Conservation (phyloP, 139 green algal genomes). For the Auxenochlorella pyrenoidosa region DNA sequence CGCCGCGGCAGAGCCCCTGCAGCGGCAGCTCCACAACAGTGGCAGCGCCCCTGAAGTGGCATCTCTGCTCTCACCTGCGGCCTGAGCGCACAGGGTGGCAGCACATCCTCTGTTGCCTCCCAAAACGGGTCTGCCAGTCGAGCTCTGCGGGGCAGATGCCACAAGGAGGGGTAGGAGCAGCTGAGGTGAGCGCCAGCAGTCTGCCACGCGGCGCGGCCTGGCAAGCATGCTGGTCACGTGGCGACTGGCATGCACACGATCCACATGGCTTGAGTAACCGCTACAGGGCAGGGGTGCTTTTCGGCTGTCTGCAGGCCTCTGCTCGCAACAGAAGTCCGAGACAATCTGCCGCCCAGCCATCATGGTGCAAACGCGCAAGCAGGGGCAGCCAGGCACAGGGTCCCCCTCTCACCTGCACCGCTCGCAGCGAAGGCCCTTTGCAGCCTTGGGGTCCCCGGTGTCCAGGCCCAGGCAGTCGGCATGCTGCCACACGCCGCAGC, state of each 20-base stretch:
- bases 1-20: too few relatives aligned
- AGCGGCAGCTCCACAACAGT: not conserved
- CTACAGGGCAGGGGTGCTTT: too few relatives aligned
- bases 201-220: not conserved
- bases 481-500: conserved; percentile 83
- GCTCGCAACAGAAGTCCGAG: too few relatives aligned
- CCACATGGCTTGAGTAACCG: too few relatives aligned
- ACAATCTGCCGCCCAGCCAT: too few relatives aligned
- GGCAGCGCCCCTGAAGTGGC: not conserved
- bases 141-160: conserved; percentile 31
- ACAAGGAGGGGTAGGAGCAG: not conserved
- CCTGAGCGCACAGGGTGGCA: conserved; percentile 49
- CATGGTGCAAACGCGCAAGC: too few relatives aligned
- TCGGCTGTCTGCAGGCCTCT: too few relatives aligned
- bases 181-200: not conserved
- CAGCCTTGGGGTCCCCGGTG: not conserved
- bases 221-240: not conserved
- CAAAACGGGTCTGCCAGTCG: conserved; percentile 80
- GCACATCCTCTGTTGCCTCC: conserved; percentile 55
- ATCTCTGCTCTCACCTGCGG: not conserved
- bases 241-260: not conserved
- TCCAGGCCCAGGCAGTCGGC: conserved; percentile 53
- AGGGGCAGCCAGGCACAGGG: not conserved
- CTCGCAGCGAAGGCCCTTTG: conserved; percentile 10
- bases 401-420: conserved; percentile 21